phyloP scores from a whole-genome alignment of 2,329 filamentous ascomycete species.

The Alternaria arborescens region DNA sequence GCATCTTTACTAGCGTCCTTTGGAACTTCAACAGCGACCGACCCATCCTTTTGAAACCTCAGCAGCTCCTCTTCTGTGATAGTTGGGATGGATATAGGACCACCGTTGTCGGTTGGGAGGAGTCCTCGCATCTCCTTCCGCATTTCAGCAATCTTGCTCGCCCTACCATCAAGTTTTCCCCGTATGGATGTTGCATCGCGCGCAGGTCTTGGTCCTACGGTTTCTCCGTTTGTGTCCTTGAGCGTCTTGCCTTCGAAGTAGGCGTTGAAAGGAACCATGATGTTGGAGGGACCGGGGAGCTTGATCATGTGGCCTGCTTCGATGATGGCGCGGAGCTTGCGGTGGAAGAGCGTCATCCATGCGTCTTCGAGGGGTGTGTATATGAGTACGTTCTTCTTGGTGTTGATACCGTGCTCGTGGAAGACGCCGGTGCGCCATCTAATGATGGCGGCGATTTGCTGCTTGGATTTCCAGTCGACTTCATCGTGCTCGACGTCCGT shows the following conservation, averaged over 20 bases:
- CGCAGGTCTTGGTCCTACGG: neutral
- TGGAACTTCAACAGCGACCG: constrained; percentile 11
- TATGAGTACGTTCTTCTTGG: neutral
- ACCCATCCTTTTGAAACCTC: constrained; percentile 6
- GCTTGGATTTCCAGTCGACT: constrained; percentile 12
- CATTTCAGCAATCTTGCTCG: neutral
- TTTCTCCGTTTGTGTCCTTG: neutral
- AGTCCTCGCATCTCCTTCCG: neutral
- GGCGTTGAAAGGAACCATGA: constrained; percentile 1
- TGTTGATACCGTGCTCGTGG: neutral
- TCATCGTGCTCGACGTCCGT: neutral
- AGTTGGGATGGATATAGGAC: constrained; percentile 14
- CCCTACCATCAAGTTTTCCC: neutral
- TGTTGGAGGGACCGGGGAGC: neutral
- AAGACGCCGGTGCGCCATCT: constrained; percentile 14
- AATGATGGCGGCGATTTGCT: constrained; percentile 5
- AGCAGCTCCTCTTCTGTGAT: constrained; percentile 19
- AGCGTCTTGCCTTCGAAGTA: neutral
- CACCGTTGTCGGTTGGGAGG: neutral
- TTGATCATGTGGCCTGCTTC: constrained; percentile 12
- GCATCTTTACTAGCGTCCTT: neutral
- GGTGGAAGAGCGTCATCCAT: constrained; percentile 23
- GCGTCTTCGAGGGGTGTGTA: constrained; percentile 23
- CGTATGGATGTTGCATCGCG: neutral
- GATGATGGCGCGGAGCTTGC: constrained; percentile 15